phyloP scores from a whole-genome alignment of 2,329 filamentous ascomycete species.

The Phialophora macrospora region DNA sequence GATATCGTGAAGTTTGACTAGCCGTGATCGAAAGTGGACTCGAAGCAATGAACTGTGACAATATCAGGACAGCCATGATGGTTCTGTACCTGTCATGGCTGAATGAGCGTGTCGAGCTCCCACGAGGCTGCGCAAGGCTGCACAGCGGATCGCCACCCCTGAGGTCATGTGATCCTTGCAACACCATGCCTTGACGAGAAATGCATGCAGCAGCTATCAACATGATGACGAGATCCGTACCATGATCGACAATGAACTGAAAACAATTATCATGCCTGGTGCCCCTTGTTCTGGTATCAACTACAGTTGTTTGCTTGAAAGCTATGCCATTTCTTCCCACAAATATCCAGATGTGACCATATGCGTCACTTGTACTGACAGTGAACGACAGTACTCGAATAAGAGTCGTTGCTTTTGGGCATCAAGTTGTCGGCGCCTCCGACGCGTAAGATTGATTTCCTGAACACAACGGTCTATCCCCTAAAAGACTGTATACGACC shows the following conservation, averaged over 20 bases:
- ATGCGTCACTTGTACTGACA: background rate
- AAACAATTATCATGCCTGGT: constrained; percentile 10
- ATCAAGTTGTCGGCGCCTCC: background rate
- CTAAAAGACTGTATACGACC: background rate
- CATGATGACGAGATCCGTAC: background rate
- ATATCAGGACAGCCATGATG: background rate
- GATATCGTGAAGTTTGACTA: constrained; percentile 30
- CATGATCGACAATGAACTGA: constrained; percentile 10
- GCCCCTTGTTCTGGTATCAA: background rate
- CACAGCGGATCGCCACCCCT: constrained; percentile 10
- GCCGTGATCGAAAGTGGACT: background rate
- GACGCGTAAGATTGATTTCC: background rate
- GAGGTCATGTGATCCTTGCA: constrained; percentile 19
- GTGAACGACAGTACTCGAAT: background rate
- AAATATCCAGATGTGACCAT: background rate
- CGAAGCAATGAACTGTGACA: background rate
- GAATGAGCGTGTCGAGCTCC: background rate
- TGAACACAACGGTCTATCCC: background rate
- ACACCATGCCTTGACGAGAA: constrained; percentile 6
- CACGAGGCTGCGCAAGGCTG: constrained; percentile 12
- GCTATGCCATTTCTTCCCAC: background rate
- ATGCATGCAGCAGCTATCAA: constrained; percentile 8
- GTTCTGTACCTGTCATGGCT: background rate
- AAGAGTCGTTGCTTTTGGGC: background rate
- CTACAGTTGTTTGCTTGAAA: constrained; percentile 5